phyloP scores from a whole-genome alignment of 78 protist species.

The Creolimax fragrantissima region DNA sequence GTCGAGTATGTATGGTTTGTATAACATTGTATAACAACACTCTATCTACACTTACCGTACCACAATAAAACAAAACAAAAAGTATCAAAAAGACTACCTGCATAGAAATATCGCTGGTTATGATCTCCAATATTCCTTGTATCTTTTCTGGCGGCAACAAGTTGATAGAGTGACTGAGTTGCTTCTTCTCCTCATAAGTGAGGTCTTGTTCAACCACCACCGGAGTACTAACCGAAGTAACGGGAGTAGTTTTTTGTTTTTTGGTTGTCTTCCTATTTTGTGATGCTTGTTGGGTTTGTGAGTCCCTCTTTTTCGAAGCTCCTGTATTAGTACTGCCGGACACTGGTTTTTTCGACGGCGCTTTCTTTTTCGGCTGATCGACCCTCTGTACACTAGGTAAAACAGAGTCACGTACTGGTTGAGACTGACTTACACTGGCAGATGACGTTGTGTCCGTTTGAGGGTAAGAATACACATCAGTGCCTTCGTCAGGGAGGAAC shows the following conservation, averaged over 20 bases:
- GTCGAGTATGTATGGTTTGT: too few species aligned
- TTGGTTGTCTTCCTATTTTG: neutral
- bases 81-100: too few species aligned
- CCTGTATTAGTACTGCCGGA: neutral
- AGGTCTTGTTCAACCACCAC: neutral
- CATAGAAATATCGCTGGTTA: neutral
- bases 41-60: too few species aligned
- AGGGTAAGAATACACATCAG: neutral
- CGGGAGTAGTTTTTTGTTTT: neutral
- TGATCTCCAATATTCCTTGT: neutral
- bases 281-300: neutral
- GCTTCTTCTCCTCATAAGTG: neutral
- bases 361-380: neutral
- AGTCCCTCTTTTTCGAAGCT: neutral
- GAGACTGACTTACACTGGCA: neutral
- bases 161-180: neutral
- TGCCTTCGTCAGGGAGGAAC: neutral
- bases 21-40: too few species aligned
- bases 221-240: neutral
- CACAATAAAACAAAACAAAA: too few species aligned
- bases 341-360: neutral
- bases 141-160: neutral
- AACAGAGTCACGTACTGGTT: too few species aligned
- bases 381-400: neutral
- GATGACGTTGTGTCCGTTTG: neutral